Evolutionary conservation across 352 stramenopile species (phyloP).

Genomic region (Globisporangium abappressorium): DNA sequence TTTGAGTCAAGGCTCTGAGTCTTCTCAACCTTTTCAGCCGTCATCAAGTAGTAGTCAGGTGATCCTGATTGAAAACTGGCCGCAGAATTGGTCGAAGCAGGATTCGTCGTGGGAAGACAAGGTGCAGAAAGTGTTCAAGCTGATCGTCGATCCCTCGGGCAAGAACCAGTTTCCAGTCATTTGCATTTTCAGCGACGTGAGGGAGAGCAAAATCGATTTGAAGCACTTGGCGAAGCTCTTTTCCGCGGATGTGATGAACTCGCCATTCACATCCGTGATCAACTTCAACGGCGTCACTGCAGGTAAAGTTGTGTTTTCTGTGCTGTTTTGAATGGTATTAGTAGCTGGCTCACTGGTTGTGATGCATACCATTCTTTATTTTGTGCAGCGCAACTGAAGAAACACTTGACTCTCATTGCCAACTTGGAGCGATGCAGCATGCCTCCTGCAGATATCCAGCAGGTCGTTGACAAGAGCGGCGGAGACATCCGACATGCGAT

Average conservation of each 20-base stretch:
- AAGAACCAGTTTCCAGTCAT: conserved; percentile 55
- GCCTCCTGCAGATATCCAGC: conserved; percentile 30
- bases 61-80: conserved; percentile 78
- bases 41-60: conserved; percentile 26
- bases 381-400: conserved; percentile 62
- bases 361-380: neutral
- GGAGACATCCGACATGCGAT: conserved; percentile 80
- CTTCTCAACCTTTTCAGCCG: neutral
- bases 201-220: conserved; percentile 68
- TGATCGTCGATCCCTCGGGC: conserved; percentile 39
- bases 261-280: conserved; percentile 64
- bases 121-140: conserved; percentile 49
- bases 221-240: conserved; percentile 64
- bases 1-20: conserved; percentile 12
- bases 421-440: conserved; percentile 31
- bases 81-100: conserved; percentile 42
- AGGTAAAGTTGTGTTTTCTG: conserved; percentile 26
- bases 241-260: conserved; percentile 62
- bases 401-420: conserved; percentile 45
- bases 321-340: neutral
- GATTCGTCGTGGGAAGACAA: conserved; percentile 47
- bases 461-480: conserved; percentile 58
- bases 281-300: conserved; percentile 78
- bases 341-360: neutral
- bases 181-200: conserved; percentile 81